phyloP scores from a whole-genome alignment of 106 monocot genomes.

The Phalaenopsis equestris region DNA sequence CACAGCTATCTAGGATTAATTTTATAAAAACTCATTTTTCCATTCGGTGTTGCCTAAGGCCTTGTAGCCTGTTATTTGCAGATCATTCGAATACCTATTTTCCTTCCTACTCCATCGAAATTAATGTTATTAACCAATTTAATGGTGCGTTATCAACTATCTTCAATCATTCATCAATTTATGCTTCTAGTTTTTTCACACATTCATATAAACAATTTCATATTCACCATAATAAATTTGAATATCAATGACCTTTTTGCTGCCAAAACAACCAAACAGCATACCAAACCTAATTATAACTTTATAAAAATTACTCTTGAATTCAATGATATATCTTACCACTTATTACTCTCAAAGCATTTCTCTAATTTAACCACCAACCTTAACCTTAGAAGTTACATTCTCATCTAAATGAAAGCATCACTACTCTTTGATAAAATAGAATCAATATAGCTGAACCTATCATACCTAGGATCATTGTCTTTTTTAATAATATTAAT shows the following conservation, averaged over 20 bases:
- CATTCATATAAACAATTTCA: not conserved
- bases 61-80: not conserved
- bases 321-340: not conserved
- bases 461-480: not conserved
- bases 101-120: not conserved
- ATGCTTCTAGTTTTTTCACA: not conserved
- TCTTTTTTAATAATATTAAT: not conserved
- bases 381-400: not conserved
- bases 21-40: not conserved
- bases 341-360: not conserved
- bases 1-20: not conserved
- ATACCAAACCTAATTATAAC: not conserved
- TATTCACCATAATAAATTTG: too few relatives aligned
- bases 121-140: not conserved
- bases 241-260: not conserved
- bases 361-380: not conserved
- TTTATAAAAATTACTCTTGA: not conserved
- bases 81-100: not conserved
- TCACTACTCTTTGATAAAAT: not conserved
- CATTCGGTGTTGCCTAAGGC: not conserved
- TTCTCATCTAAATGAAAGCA: not conserved
- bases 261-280: not conserved
- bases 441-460: not conserved
- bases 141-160: not conserved
- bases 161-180: not conserved